Conservation (phyloP, 306 rosid species). For the Prunus campanulata region DNA sequence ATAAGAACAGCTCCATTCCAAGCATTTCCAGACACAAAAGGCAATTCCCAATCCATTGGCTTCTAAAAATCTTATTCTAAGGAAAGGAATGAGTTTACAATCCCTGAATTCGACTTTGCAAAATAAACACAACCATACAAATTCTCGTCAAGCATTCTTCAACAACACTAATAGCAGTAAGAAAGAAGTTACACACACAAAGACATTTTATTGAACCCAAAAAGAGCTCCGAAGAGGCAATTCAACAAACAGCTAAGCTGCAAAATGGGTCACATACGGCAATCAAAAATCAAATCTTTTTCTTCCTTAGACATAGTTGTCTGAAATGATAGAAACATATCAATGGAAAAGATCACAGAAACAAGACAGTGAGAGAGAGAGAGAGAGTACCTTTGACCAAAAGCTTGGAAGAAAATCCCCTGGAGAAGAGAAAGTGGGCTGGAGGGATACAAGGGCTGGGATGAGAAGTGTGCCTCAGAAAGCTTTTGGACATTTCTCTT, state of each 20-base stretch:
- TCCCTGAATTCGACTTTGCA: not conserved
- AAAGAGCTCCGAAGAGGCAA: not conserved
- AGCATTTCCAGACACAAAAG: not conserved
- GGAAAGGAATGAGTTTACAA: not conserved
- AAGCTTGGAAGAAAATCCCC: conserved; percentile 3
- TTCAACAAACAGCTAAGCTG: not conserved
- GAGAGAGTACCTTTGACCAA: not conserved
- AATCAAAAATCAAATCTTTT: not conserved
- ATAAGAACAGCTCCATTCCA: not conserved
- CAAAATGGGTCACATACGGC: not conserved
- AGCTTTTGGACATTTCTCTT: not conserved
- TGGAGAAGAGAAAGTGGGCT: not conserved
- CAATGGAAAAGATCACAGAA: not conserved
- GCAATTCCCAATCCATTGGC: not conserved
- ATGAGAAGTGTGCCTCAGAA: not conserved
- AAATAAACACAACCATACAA: not conserved
- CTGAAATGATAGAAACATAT: not conserved
- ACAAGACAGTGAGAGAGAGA: not conserved
- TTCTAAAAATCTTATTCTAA: not conserved
- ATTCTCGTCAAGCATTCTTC: not conserved
- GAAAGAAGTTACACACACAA: not conserved
- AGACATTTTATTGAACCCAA: not conserved
- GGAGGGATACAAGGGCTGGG: not conserved
- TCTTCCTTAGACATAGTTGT: not conserved
- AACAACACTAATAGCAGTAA: not conserved